phyloP scores from a whole-genome alignment of 805 yeast genomes.

The Metschnikowia continentalis region DNA sequence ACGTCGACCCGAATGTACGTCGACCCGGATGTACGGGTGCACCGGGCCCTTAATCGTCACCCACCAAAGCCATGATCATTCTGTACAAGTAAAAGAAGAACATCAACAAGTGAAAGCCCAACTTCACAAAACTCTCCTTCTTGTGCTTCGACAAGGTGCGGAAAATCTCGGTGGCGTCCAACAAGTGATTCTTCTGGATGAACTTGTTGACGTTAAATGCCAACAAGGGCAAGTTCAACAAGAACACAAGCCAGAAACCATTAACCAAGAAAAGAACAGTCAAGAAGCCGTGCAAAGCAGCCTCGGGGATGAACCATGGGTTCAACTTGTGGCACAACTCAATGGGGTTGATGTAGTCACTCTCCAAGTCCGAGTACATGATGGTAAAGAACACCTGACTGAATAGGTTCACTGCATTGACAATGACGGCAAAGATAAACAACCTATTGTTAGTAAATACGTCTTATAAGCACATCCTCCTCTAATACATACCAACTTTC shows the following conservation, averaged over 20 bases:
- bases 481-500: slow-evolving; percentile 25
- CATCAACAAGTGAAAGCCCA: slow-evolving; percentile 85
- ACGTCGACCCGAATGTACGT: too few relatives aligned
- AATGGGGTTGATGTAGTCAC: slow-evolving; percentile 95
- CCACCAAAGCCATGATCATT: slow-evolving; percentile 90
- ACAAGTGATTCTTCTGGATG: slow-evolving; percentile 71
- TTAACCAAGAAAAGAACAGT: slow-evolving; percentile 69
- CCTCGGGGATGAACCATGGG: slow-evolving; percentile 87
- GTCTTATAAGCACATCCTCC: too few relatives aligned
- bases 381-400: slow-evolving; percentile 93
- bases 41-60: slow-evolving; percentile 41
- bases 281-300: slow-evolving; percentile 70
- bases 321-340: slow-evolving; percentile 92
- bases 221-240: slow-evolving; percentile 76
- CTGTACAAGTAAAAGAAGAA: slow-evolving; percentile 95
- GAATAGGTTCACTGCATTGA: slow-evolving; percentile 84
- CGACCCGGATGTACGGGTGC: too few relatives aligned
- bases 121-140: slow-evolving; percentile 84
- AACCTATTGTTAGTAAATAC: slow-evolving; percentile 34
- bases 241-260: slow-evolving; percentile 89
- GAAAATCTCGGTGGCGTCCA: slow-evolving; percentile 97
- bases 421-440: slow-evolving; percentile 72
- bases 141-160: slow-evolving; percentile 90
- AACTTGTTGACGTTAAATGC: slow-evolving; percentile 82
- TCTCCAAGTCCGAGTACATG: slow-evolving; percentile 90